Percentiles rank a stretch among this genome's conserved stretches.
Evolutionary conservation across 2,329 filamentous ascomycete species (phyloP).

Genomic region (Fusarium acutatum): DNA sequence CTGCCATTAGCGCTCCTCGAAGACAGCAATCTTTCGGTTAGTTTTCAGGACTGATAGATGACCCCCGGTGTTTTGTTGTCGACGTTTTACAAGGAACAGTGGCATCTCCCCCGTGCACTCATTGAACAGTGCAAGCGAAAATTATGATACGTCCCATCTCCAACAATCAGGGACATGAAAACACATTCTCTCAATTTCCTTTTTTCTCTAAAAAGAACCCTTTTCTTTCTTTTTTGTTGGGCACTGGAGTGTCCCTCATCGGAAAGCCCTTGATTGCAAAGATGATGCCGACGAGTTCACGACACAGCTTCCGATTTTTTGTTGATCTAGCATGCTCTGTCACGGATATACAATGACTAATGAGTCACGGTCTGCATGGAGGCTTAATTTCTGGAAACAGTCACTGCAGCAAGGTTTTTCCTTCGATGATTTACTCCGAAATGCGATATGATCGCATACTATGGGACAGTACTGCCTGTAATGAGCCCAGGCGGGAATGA

Average conservation of each 20-base stretch:
- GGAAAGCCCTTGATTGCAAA: constrained; percentile 39
- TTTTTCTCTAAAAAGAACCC: constrained; percentile 23
- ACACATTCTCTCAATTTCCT: constrained; percentile 33
- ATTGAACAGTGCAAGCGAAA: constrained; percentile 6
- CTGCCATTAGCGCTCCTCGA: constrained; percentile 53
- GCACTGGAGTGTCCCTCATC: constrained; percentile 42
- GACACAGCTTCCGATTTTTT: constrained; percentile 48
- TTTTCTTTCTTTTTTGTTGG: constrained; percentile 36
- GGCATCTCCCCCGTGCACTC: constrained; percentile 4
- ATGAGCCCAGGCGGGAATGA: constrained; percentile 49
- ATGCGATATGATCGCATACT: constrained; percentile 44
- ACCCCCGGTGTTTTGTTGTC: background rate
- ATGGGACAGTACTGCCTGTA: constrained; percentile 49
- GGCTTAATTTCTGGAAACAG: constrained; percentile 45
- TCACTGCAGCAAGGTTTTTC: constrained; percentile 36
- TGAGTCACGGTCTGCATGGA: constrained; percentile 56
- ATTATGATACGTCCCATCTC: constrained; percentile 3
- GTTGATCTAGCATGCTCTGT: constrained; percentile 46
- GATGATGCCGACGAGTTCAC: constrained; percentile 50
- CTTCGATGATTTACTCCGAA: constrained; percentile 39
- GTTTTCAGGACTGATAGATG: background rate
- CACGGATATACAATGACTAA: constrained; percentile 55
- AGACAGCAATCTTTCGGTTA: constrained; percentile 47
- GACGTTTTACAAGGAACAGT: background rate
- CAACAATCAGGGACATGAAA: constrained; percentile 1